Percentiles rank a stretch among this genome's conserved stretches.
Evolutionary conservation across 306 rosid species (phyloP).

Genomic region (Vigna radiata): DNA sequence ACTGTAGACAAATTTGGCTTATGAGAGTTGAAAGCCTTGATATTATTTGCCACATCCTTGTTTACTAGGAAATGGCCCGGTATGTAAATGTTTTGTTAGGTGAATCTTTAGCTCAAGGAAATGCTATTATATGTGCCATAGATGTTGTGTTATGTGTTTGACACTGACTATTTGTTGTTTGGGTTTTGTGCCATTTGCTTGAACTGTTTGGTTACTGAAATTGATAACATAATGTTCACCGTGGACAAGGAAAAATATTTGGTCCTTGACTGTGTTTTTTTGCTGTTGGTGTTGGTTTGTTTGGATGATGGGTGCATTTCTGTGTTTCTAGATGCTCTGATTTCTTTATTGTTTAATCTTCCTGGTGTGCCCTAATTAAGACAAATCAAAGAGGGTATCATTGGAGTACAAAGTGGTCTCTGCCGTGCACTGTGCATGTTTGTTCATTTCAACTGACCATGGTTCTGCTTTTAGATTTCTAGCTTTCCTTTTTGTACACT

Average conservation of each 20-base stretch:
- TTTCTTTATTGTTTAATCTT: slow-evolving; percentile 23
- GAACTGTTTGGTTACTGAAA: slow-evolving; percentile 28
- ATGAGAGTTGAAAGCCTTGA: not conserved
- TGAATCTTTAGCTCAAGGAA: not conserved
- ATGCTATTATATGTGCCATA: not conserved
- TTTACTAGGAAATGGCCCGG: slow-evolving; percentile 3
- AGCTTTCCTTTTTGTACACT: not conserved
- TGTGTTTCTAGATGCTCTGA: not conserved
- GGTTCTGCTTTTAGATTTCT: slow-evolving; percentile 1
- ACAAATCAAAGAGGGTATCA: not conserved
- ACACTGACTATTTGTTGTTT: not conserved
- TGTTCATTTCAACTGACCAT: not conserved
- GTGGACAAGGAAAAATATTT: not conserved
- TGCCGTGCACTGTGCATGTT: not conserved
- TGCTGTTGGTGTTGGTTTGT: not conserved
- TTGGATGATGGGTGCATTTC: slow-evolving; percentile 5
- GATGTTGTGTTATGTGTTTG: not conserved
- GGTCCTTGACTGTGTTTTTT: not conserved
- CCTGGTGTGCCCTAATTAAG: not conserved
- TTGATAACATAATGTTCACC: not conserved
- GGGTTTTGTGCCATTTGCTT: slow-evolving; percentile 13
- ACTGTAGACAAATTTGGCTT: not conserved
- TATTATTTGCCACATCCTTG: slow-evolving; percentile 4
- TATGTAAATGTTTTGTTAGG: slow-evolving; percentile 18
- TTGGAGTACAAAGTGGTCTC: slow-evolving; percentile 21